Base-by-base conservation (phyloP, 2,329 filamentous ascomycete genomes). In the Drechmeria coniospora region DNA sequence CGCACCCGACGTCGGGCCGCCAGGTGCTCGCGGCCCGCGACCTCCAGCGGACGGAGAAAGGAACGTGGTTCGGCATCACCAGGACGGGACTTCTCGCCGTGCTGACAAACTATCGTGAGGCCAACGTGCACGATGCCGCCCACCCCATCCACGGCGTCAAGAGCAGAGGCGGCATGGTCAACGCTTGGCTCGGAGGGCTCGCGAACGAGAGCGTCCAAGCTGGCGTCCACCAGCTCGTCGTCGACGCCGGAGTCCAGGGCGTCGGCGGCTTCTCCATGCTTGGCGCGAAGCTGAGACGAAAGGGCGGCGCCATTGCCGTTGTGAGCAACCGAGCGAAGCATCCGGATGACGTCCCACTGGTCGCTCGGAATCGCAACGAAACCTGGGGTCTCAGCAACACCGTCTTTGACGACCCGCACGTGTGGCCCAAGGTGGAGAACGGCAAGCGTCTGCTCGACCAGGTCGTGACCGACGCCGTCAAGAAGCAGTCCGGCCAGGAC, bases 191-290 rank as follows among this genome's bases (percentile, higher is more conserved):
- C 23, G 61, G 59, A 3, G 60, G 59, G 14, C 49, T 59, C 8
- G 51, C 58, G 1, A 49, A 55, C n/a, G 59, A 67, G 40, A 50
- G 52, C 11, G 56, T 67, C 2, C 47, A 54, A 18, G 48, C 62
- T 3, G 71, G 68, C 38, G 65, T 73, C 11, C 43, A 59, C 29
- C 52, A 54, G 8, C 53, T 74, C 39, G 57, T 74, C 26, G 55
- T 59, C 22, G 60, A 61, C 16, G 56, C 56, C 14, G 49, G 65
- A 8, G 62, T 73, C 14, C 65, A 65, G 40, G 70, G 68, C 27
- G 68, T 77, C 11, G 74, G 74, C 6, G 73, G 74, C 1, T 78
- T 78, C 44, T 74, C 68, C 15, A 61, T 79, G 42, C 57, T 76
- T n/a, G 75, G 71, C 35, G 70, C 68, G 7, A 74, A 71, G 41